A percentile compares a stretch with the other conserved stretches of the same genome.
These are phyloP conservation scores for Curvularia spicifera DNA, from an alignment of 2,329 filamentous ascomycete genomes.

Conservation along the genomic window DNA sequence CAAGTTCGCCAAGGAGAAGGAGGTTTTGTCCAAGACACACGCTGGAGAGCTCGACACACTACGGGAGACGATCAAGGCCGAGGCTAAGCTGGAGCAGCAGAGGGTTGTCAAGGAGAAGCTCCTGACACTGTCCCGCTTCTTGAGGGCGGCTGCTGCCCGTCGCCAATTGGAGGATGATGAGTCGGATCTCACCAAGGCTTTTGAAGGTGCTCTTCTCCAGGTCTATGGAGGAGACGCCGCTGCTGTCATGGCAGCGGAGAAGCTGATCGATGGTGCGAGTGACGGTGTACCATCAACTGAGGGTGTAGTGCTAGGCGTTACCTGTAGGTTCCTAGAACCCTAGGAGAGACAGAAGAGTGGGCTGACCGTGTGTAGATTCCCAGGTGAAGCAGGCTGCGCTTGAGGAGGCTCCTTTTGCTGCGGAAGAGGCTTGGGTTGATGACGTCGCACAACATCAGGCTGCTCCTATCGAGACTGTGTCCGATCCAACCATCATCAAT, in stretches of 20 bases:
- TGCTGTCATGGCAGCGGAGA: conserved; percentile 76
- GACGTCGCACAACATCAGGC: conserved; percentile 55
- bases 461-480: conserved; percentile 47
- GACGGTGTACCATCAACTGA: conserved; percentile 70
- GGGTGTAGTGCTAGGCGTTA: conserved; percentile 70
- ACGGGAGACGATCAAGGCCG: conserved; percentile 61
- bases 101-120: conserved; percentile 66
- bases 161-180: conserved; percentile 74
- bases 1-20: conserved; percentile 64
- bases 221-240: conserved; percentile 80
- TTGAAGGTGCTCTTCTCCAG: conserved; percentile 78
- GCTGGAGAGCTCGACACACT: conserved; percentile 63
- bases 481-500: conserved; percentile 71
- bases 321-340: conserved; percentile 64
- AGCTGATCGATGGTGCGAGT: conserved; percentile 74
- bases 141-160: conserved; percentile 76
- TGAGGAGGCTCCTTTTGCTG: conserved; percentile 61
- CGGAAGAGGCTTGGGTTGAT: conserved; percentile 59
- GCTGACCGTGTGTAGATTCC: conserved; percentile 54
- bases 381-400: conserved; percentile 63
- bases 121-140: conserved; percentile 76
- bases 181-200: conserved; percentile 77
- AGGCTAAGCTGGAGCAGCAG: conserved; percentile 58
- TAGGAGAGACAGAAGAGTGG: background rate
- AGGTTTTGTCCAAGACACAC: conserved; percentile 61